phyloP scores from a whole-genome alignment of 2,329 filamentous ascomycete species.

The Tolypocladium ophioglossoides region DNA sequence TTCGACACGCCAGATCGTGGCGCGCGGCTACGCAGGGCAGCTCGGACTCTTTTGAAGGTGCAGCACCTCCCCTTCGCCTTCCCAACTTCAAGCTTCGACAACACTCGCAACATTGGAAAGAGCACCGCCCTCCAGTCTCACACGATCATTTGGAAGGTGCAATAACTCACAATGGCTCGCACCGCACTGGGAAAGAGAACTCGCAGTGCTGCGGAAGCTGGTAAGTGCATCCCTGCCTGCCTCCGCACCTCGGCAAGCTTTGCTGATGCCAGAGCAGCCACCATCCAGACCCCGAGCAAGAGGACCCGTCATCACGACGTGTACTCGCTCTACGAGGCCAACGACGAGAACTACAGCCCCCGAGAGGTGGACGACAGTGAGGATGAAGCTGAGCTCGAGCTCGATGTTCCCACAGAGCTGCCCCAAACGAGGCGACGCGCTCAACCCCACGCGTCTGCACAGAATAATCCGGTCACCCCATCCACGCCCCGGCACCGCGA shows the following conservation, averaged over 20 bases:
- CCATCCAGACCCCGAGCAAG: conserved; percentile 29
- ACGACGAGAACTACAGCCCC: conserved; percentile 57
- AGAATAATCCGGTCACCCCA: conserved; percentile 51
- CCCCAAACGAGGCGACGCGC: conserved; percentile 14
- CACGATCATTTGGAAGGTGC: neutral
- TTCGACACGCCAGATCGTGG: conserved; percentile 6
- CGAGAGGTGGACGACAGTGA: conserved; percentile 21
- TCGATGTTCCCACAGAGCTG: conserved; percentile 27
- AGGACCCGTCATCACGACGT: conserved; percentile 32
- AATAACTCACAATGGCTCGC: conserved; percentile 14
- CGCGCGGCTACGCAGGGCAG: conserved; percentile 1
- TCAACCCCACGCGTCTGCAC: conserved; percentile 19
- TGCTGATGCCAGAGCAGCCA: conserved; percentile 9
- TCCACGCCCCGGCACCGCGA: conserved; percentile 71
- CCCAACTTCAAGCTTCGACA: neutral
- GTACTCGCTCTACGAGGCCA: conserved; percentile 27
- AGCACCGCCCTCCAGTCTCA: neutral
- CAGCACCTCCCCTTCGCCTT: conserved; percentile 6
- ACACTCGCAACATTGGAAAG: neutral
- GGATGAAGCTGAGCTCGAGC: conserved; percentile 32
- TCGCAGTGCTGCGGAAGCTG: conserved; percentile 15
- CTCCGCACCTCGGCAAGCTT: neutral
- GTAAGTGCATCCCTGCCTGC: conserved; percentile 12
- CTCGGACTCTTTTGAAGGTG: neutral
- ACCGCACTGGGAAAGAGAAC: conserved; percentile 24